Evolutionary conservation across 169 alveolate species (phyloP), one percentile per base, ranked within the genome.

Genomic region (Babesia sp.): DNA sequence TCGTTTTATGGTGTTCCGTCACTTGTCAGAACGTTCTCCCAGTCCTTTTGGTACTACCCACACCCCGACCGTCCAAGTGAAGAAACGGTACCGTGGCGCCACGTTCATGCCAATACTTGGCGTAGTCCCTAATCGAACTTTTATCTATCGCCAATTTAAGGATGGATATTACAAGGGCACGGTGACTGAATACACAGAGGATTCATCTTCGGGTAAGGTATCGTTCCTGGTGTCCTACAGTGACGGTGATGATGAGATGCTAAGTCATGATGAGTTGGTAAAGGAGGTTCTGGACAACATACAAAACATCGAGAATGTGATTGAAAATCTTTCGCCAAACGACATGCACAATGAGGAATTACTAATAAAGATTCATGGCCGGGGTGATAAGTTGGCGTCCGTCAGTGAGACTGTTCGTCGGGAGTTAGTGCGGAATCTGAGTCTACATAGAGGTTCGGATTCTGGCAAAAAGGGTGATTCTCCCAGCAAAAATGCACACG

Each of bases 161-260:
- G 84, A 80, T 29, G 88, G 88, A 2, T 80, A 71, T 29, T 80
- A 80, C 31, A 58, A 71, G 33, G 88, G 88, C 9, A 18, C 14
- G 46, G 20, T 61, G 11, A 73, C 75, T 6, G 41, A 50, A 18
- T 48, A n/a, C 9, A 16, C n/a, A 14, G 71, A 56, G 29, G 81
- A 28, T 9, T 46, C 63, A 12, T 29, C 18, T 0, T 31, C 16
- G 2, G 41, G 50, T 8, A 69, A 18, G 46, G 20, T 9, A 9
- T 3, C 60, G 16, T 80, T 80, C 55, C 44, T 36, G 83, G 71
- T 80, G 34, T 37, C 59, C 37, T 80, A 80, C 63, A 80, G 83
- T 53, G 88, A 80, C 37, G 88, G 88, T 12, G 88, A 80, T 31
- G 88, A 71, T 37, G 88, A 80, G 56, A 36, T 26, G 26, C 16